phyloP scores from a whole-genome alignment of 495 filamentous ascomycete genomes.

The Margaritispora aquatica region DNA sequence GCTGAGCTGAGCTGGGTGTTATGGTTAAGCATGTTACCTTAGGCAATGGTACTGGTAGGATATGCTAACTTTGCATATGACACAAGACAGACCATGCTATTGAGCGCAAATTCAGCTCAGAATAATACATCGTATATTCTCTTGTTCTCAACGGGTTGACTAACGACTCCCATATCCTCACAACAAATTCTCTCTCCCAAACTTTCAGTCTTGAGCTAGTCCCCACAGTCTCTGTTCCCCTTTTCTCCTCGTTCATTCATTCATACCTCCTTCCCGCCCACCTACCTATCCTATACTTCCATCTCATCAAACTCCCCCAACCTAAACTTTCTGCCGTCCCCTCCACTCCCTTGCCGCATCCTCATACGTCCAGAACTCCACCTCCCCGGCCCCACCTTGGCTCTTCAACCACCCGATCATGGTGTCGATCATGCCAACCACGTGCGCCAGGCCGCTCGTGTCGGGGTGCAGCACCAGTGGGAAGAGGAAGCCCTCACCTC shows the following conservation, averaged over 20 bases:
- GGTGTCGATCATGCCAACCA: constrained; percentile 49
- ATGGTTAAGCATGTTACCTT: too few species aligned
- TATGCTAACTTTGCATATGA: too few species aligned
- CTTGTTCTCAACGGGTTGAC: too few species aligned
- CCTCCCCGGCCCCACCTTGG: constrained; percentile 32
- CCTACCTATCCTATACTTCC: background rate
- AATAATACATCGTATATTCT: too few species aligned
- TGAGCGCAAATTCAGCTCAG: too few species aligned
- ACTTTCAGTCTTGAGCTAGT: too few species aligned
- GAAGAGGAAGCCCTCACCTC: constrained; percentile 45
- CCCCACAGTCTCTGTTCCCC: too few species aligned
- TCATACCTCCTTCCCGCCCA: background rate
- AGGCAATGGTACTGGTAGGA: too few species aligned
- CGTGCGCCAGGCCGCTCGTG: constrained; percentile 51
- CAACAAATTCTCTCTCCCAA: too few species aligned
- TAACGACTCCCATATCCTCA: too few species aligned
- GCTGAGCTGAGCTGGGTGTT: too few species aligned
- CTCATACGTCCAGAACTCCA: constrained; percentile 40
- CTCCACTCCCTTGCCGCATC: constrained; percentile 36
- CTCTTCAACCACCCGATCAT: constrained; percentile 47
- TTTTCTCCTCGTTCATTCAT: background rate
- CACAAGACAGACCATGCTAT: too few species aligned
- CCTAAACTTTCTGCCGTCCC: constrained; percentile 10
- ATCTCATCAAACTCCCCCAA: background rate
- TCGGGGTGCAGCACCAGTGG: constrained; percentile 57